Base-by-base conservation (phyloP, 2,329 filamentous ascomycete genomes). In the Aspergillus ruber region DNA sequence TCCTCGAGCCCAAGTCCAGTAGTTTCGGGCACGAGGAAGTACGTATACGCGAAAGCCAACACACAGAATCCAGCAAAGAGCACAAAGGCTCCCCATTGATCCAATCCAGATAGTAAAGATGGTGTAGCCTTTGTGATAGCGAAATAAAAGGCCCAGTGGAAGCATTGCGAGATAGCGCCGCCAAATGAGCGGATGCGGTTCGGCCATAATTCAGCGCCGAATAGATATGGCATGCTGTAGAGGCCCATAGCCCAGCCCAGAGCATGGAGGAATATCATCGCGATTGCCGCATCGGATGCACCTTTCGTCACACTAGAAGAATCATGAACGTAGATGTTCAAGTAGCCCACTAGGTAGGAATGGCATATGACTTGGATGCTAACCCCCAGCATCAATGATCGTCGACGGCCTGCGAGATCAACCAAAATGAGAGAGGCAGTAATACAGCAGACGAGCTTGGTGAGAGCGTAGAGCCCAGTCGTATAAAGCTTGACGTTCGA, bases 171-270 rank as follows among this genome's bases (percentile, higher is more conserved):
- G 1, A 74, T 41, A 1, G 71, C 67, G 4, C 56, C 61, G 23
- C 72, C 71, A 50, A 74, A 73, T 0, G 71, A 73, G 0, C 72
- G 69, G 43, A 74, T 65, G 3, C 63, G 63, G 47, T 73, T 74
- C 2, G 72, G 72, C 70, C 70, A 75, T 0, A 75, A 50, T 49
- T 75, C 72, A 4, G 60, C 64, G 6, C 66, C 69, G 44, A 75
- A 74, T 4, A 75, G 59, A 44, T 74, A 75, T 0, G 73, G 72
- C 0, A 75, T 60, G 21, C 65, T 60, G 33, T 20, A 59, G 45
- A 50, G 56, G 58, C 64, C 66, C 17, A 67, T 58, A 5, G 65
- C 62, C 46, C 70, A 75, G 4, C 72, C 73, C 46, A 75, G 72
- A 0, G 60, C 70, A 44, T 75, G 73, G 13, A 74, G 54, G 41